These are phyloP conservation scores for Purpureocillium takamizusanense DNA, from an alignment of 2,329 filamentous ascomycete genomes.

Conservation along the genomic window DNA sequence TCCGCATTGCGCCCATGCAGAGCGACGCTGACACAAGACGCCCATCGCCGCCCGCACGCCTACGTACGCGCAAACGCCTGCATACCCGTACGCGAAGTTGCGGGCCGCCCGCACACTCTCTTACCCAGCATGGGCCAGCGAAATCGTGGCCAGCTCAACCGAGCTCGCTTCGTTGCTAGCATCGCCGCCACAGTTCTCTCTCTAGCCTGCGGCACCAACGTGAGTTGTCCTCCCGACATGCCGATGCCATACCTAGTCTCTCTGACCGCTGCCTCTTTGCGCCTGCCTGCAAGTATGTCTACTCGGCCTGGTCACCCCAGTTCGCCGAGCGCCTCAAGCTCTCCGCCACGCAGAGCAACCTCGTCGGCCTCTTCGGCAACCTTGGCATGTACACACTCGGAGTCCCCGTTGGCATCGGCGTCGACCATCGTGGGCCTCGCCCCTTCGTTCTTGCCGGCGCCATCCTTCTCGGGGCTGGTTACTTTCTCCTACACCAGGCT, in stretches of 20 bases:
- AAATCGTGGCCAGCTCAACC: slow-evolving; percentile 34
- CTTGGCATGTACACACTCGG: slow-evolving; percentile 91
- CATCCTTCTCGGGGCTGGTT: slow-evolving; percentile 65
- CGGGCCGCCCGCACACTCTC: background rate
- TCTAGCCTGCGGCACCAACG: slow-evolving; percentile 87
- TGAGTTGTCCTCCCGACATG: slow-evolving; percentile 30
- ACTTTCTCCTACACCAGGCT: slow-evolving; percentile 75
- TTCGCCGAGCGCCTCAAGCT: slow-evolving; percentile 81
- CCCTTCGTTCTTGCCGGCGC: slow-evolving; percentile 70
- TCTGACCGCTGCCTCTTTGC: background rate
- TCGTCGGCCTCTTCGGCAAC: slow-evolving; percentile 80
- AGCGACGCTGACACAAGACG: too few species aligned
- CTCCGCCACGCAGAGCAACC: slow-evolving; percentile 84
- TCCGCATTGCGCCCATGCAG: too few species aligned
- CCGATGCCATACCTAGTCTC: background rate
- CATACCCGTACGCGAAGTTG: too few species aligned
- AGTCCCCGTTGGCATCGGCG: slow-evolving; percentile 79
- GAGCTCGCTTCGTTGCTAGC: slow-evolving; percentile 70
- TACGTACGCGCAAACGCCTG: too few species aligned
- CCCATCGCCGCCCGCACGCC: too few species aligned
- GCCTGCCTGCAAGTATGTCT: slow-evolving; percentile 65
- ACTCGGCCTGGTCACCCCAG: slow-evolving; percentile 95
- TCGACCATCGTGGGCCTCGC: slow-evolving; percentile 74
- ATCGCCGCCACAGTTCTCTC: slow-evolving; percentile 77
- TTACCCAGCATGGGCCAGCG: slow-evolving; percentile 14